Evolutionary conservation across 257 asterid genomes (phyloP), one percentile per base, ranked within the genome.

Genomic region (Przewalskia tangutica): DNA sequence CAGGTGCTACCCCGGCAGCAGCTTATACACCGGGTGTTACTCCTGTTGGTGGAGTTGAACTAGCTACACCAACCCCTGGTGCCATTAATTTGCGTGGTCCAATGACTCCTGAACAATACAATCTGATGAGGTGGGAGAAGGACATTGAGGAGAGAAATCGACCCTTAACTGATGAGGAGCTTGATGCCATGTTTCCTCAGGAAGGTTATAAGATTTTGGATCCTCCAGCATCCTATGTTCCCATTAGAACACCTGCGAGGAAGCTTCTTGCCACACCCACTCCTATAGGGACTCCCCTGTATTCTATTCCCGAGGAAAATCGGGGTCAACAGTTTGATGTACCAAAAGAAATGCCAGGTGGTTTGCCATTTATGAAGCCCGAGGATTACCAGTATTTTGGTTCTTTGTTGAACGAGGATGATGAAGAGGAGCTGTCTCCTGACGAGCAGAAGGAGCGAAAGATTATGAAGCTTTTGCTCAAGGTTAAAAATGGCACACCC

Each of bases 401-500:
- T 83, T 82, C 92, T 5, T 91, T 92, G 87, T 82, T 93, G 77
- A 92, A 92, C 62, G 97, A 93, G 67, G 97, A 92, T 3, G 73
- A 93, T 71, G 97, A 93, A 83, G 98, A 92, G 82, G 93, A 91
- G 82, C 81, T 93, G 84, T 90, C 95, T 77, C 98, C 98, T 0
- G 97, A 92, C 0, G 97, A 92, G 88, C 98, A 92, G 87, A 92
- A 93, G 77, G 98, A 94, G 87, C 87, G 97, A 44, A 94, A 94
- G 90, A 94, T 94, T 83, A 94, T 94, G 98, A 94, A 94, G 82
- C 93, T 94, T 50, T 81, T 94, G 88, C 92, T 94, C 51, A 94
- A 94, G 87, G 97, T 94, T 59, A 94, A 94, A 85, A 94, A 94
- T 53, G 98, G 98, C n/a, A 94, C 98, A 67, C 98, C 98, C 18